Base-by-base conservation (phyloP, 2,329 filamentous ascomycete species). In the Penicillium sp. region DNA sequence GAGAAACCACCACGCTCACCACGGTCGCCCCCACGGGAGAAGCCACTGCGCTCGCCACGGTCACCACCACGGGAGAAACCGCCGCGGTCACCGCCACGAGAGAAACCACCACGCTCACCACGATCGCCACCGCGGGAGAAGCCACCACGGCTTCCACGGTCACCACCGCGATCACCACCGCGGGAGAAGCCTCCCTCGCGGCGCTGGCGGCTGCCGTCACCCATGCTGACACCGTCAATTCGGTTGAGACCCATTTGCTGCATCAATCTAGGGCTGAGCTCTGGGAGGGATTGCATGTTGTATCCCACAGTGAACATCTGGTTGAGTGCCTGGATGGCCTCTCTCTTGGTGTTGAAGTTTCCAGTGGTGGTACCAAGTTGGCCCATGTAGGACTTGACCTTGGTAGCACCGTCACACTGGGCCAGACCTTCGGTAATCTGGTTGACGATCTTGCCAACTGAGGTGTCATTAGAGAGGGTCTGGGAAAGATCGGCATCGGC, bases 221-320 rank as follows among this genome's bases (percentile, higher is more conserved):
- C 59, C n/a, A 66, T 45, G 8, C 65, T 67, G 40, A 77, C 47
- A 41, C 71, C 72, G 21, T 58, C 49, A 10, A 71, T 48, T 12
- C 63, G 46, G 3, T 35, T 33, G 13, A 75, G 64, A 12, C 74
- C 72, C 23, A 76, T 57, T 61, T 69, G 75, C 7, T 55, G 33
- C 9, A 67, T 69, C 25, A 72, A 45, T 6, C 33, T 48, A 4
- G 53, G 50, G 21, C 52, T 54, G 15, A 78, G 53, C 1, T 48
- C 27, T 6, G 81, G 81, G 15, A 78, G 74, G 25, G 68, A 62
- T 5, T 72, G 59, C 67, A 82, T 73, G 6, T 78, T 77, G 75
- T 79, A 83, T 7, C 80, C 80, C 59, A 78, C 75, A 42, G 75
- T 71, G 8, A 78, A 75, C 19, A 79, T 68, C 49, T 75, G 67